Conservation (phyloP, 106 monocot species). For the Dendrobium chrysotoxum region DNA sequence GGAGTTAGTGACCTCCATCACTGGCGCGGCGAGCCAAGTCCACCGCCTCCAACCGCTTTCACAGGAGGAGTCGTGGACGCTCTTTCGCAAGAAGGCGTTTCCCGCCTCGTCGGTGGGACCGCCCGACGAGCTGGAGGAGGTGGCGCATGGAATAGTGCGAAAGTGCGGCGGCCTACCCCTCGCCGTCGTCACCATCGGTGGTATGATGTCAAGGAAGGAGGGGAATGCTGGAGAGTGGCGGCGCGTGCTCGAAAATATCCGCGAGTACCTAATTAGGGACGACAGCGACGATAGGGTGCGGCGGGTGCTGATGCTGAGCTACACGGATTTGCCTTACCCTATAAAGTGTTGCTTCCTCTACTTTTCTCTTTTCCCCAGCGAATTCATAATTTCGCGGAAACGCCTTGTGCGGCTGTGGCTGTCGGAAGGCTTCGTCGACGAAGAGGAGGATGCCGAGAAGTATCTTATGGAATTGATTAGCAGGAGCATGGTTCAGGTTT, state of each 20-base stretch:
- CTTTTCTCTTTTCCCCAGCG: conserved; percentile 9
- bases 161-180: conserved; percentile 28
- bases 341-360: conserved; percentile 17
- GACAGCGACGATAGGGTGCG: background rate
- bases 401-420: conserved; percentile 11
- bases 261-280: background rate
- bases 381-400: conserved; percentile 7
- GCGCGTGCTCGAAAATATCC: conserved; percentile 6
- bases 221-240: conserved; percentile 5
- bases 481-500: conserved; percentile 19
- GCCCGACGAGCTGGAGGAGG: conserved; percentile 14
- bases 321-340: conserved; percentile 12
- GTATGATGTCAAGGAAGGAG: conserved; percentile 17
- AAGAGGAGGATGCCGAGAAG: conserved; percentile 15
- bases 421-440: conserved; percentile 18
- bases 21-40: background rate
- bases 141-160: conserved; percentile 10
- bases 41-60: conserved; percentile 8
- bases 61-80: conserved; percentile 11
- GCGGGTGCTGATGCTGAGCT: conserved; percentile 12
- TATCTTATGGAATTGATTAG: conserved; percentile 23
- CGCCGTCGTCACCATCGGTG: conserved; percentile 20
- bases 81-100: conserved; percentile 26
- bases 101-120: background rate
- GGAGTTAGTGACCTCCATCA: background rate